Base-by-base conservation (phyloP, 768 basidiomycete species). In the Galerina sulciceps region DNA sequence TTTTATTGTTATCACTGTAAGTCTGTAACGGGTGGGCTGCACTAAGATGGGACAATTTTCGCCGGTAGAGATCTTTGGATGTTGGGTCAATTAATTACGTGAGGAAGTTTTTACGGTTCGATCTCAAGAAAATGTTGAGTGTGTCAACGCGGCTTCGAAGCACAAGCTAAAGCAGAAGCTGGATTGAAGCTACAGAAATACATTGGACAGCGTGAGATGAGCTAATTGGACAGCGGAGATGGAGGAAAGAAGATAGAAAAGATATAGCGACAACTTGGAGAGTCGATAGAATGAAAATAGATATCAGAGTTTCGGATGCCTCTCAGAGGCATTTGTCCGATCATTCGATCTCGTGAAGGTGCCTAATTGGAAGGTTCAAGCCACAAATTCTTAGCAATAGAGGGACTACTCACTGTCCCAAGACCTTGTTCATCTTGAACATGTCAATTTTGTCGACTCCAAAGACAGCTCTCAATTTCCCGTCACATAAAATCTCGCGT, bases 351-450 rank as follows among this genome's bases (percentile, higher is more conserved):
- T 70, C 69, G 61, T 70, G 67, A 15, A 70, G 59, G 50, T 70
- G 69, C 54, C 69, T 70, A 45, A 20, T 41, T 23, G 52, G 20
- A 62, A 46, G 56, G 17, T 54, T 51, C 53, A 52, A 52, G 22
- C 23, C 48, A 18, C 35, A 26, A 42, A 31, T 44, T 26, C 41
- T 26, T 35, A n/a, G 14, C 46, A 11, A 40, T n/a, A 51, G 26
- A 55, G 35, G 55, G 11, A 26, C 26, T 14, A 76, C 83, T 71
- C 65, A 94, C 90, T 88, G 79, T 69, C 90, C 90, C 56, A 96
- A 76, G 23, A 89, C 82, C 74, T 96, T 94, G 81, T 96, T 96
- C 94, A 96, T 96, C 64, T 81, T 86, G 77, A 96, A 96, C 93
- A 96, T 96, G 74, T 93, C 87, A 56, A 97, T 85, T 71, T 86